Conservation (phyloP, 2,329 filamentous ascomycete genomes). For the Cladophialophora carrionii region DNA sequence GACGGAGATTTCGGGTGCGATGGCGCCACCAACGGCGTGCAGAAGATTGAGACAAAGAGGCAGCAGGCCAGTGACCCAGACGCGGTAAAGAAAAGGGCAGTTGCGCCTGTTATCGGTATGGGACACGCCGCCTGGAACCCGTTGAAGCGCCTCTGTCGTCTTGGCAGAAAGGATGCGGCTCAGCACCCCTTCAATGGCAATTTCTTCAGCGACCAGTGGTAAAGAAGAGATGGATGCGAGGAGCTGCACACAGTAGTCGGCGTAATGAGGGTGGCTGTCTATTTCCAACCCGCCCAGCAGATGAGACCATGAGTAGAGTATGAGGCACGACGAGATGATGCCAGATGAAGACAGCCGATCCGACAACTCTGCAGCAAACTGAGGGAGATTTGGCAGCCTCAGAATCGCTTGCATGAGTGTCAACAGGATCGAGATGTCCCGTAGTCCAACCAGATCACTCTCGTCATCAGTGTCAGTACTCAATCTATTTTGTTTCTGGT, state of each 20-base stretch:
- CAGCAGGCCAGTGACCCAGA: constrained; percentile 87
- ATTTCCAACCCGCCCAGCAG: constrained; percentile 69
- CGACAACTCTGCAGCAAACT: constrained; percentile 71
- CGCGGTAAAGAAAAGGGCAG: constrained; percentile 74
- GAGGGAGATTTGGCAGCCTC: constrained; percentile 73
- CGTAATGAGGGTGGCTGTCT: constrained; percentile 76
- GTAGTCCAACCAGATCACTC: constrained; percentile 62
- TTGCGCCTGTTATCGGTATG: constrained; percentile 75
- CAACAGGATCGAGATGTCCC: constrained; percentile 84
- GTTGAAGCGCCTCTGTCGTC: constrained; percentile 74
- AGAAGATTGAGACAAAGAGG: constrained; percentile 89
- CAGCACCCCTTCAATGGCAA: constrained; percentile 84
- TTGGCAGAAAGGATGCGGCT: constrained; percentile 78
- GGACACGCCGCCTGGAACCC: constrained; percentile 64
- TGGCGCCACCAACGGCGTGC: constrained; percentile 74
- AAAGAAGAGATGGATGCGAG: constrained; percentile 84
- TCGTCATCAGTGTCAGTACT: constrained; percentile 16
- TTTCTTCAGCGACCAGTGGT: constrained; percentile 79
- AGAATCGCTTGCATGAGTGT: constrained; percentile 85
- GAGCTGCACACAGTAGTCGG: constrained; percentile 86
- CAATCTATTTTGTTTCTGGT: constrained; percentile 56
- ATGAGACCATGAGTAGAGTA: constrained; percentile 93
- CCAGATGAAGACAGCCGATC: constrained; percentile 68
- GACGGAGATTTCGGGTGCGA: constrained; percentile 80
- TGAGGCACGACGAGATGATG: constrained; percentile 77